Evolutionary conservation across 768 basidiomycete species (phyloP).

Genomic region (Phanerodontia chrysosporium): DNA sequence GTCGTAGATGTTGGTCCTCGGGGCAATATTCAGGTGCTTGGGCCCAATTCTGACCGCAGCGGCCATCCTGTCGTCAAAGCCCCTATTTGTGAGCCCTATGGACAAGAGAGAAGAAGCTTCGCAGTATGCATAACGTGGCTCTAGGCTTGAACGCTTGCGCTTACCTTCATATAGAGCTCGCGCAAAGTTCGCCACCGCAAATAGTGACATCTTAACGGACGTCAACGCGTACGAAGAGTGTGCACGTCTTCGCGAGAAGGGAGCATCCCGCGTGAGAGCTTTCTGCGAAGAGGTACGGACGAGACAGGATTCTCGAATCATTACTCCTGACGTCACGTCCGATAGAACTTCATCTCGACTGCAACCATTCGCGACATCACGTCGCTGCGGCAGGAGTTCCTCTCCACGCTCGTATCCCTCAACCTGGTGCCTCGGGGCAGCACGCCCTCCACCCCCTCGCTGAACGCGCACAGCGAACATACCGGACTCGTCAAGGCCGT

Average conservation of each 20-base stretch:
- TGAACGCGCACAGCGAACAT: constrained; percentile 65
- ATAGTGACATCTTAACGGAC: constrained; percentile 86
- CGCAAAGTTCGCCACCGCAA: constrained; percentile 58
- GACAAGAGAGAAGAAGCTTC: constrained; percentile 81
- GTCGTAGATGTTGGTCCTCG: constrained; percentile 82
- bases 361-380: constrained; percentile 74
- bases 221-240: constrained; percentile 70
- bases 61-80: constrained; percentile 82
- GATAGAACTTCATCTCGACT: constrained; percentile 86
- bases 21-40: constrained; percentile 77
- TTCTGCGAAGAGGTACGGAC: constrained; percentile 70
- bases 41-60: constrained; percentile 79
- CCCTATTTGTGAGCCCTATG: constrained; percentile 76
- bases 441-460: constrained; percentile 39
- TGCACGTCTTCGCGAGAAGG: constrained; percentile 43
- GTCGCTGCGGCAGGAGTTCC: constrained; percentile 73
- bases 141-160: not conserved
- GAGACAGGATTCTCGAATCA: constrained; percentile 5
- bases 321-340: not conserved
- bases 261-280: constrained; percentile 43
- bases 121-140: constrained; percentile 38
- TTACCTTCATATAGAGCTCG: constrained; percentile 51
- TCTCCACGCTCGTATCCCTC: constrained; percentile 61
- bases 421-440: constrained; percentile 59
- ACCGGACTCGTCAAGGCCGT: constrained; percentile 79